Percentiles rank a stretch among this genome's conserved stretches.
Evolutionary conservation across 345 rosid genomes (phyloP).

Genomic region (Salix purpurea): DNA sequence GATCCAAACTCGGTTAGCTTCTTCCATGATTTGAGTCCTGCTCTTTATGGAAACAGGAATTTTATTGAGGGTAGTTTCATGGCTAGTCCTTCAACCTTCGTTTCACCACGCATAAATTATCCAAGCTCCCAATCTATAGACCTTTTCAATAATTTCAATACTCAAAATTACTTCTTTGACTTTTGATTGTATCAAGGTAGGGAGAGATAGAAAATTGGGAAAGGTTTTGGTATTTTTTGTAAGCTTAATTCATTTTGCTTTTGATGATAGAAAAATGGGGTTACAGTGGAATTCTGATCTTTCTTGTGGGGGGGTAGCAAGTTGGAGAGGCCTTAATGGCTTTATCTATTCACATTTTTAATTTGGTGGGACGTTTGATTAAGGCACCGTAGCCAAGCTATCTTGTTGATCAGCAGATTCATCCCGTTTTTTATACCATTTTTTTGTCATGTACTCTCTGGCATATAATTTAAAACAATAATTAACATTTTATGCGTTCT

Average conservation of each 20-base stretch:
- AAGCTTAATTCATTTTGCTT: background rate
- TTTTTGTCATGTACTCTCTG: constrained; percentile 15
- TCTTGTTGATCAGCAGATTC: background rate
- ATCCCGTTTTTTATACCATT: background rate
- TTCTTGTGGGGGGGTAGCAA: constrained; percentile 24
- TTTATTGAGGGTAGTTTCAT: constrained; percentile 49
- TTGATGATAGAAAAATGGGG: constrained; percentile 7
- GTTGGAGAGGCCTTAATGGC: constrained; percentile 25
- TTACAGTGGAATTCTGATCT: constrained; percentile 11
- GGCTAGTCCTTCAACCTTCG: constrained; percentile 51
- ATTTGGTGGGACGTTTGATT: constrained; percentile 24
- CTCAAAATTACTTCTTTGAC: constrained; percentile 44
- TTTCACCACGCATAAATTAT: constrained; percentile 39
- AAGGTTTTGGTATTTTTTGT: background rate
- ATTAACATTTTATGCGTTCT: background rate
- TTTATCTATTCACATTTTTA: constrained; percentile 15
- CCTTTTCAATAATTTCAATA: constrained; percentile 45
- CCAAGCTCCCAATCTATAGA: constrained; percentile 48
- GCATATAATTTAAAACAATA: constrained; percentile 8
- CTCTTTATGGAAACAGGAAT: constrained; percentile 40
- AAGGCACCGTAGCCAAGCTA: background rate
- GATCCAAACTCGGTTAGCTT: constrained; percentile 47
- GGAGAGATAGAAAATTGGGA: background rate
- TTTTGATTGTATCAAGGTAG: constrained; percentile 18
- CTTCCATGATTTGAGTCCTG: constrained; percentile 58